Evolutionary conservation across 495 filamentous ascomycete genomes (phyloP).

Genomic region (Hypoxylon perforatum): DNA sequence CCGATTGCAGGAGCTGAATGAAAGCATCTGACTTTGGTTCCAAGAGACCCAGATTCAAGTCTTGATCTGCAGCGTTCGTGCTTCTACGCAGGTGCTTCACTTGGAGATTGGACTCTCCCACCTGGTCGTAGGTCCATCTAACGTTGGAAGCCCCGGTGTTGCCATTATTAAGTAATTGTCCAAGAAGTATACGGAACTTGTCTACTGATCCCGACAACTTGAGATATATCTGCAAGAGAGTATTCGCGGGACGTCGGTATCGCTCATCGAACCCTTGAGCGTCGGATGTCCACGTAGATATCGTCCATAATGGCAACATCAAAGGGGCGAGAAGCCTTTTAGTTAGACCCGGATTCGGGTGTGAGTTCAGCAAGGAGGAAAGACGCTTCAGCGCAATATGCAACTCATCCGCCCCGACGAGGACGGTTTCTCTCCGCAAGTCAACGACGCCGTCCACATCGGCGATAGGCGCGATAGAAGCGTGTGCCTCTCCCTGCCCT

Average conservation of each 20-base stretch:
- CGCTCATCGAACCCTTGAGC: constrained; percentile 38
- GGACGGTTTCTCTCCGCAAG: constrained; percentile 49
- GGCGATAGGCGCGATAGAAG: constrained; percentile 33
- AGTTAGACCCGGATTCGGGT: constrained; percentile 78
- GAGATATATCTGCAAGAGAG: constrained; percentile 58
- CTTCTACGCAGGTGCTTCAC: constrained; percentile 29
- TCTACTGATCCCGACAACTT: constrained; percentile 59
- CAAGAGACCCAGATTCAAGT: constrained; percentile 36
- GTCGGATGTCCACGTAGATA: constrained; percentile 64
- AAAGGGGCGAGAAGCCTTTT: constrained; percentile 74
- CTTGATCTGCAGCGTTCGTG: neutral
- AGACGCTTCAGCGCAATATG: constrained; percentile 66
- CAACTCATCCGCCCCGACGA: constrained; percentile 59
- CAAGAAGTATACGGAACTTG: constrained; percentile 52
- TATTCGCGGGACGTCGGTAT: constrained; percentile 51
- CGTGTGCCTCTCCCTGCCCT: constrained; percentile 9
- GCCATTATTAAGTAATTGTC: constrained; percentile 56
- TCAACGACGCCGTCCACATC: constrained; percentile 52
- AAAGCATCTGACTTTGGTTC: constrained; percentile 60
- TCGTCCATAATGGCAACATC: constrained; percentile 74
- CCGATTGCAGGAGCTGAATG: constrained; percentile 63
- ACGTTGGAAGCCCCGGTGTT: constrained; percentile 37
- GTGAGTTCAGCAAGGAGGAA: constrained; percentile 67
- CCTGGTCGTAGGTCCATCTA: constrained; percentile 52
- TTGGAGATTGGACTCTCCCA: constrained; percentile 41